A percentile compares a stretch with the other conserved stretches of the same genome.
Evolutionary conservation across 257 asterid species (phyloP).

Genomic region (Solanum phureja): DNA sequence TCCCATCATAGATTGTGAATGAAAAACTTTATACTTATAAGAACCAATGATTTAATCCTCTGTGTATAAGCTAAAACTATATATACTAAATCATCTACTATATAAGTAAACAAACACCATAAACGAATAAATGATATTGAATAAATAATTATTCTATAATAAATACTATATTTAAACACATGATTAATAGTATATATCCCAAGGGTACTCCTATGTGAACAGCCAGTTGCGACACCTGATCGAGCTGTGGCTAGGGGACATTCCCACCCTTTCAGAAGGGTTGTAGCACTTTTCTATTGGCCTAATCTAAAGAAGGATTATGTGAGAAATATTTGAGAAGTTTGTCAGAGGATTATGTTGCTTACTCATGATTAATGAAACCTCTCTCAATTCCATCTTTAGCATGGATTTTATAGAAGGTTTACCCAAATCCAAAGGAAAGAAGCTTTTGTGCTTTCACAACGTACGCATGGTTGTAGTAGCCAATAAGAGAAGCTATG

Average conservation of each 20-base stretch:
- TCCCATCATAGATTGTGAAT: too few relatives aligned
- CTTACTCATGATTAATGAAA: not conserved
- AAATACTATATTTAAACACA: too few relatives aligned
- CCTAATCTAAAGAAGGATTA: not conserved
- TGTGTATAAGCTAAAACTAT: too few relatives aligned
- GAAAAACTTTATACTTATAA: too few relatives aligned
- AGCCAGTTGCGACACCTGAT: not conserved
- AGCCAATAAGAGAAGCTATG: not conserved
- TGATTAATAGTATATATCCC: too few relatives aligned
- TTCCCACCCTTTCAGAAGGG: not conserved
- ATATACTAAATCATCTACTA: too few relatives aligned
- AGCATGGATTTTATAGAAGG: not conserved
- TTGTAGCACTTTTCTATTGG: not conserved
- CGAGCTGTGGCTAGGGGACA: not conserved
- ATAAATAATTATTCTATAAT: too few relatives aligned
- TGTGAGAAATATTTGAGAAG: not conserved
- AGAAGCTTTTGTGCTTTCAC: too few relatives aligned
- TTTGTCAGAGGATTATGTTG: not conserved
- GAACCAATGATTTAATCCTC: too few relatives aligned
- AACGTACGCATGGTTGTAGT: not conserved
- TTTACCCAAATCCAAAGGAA: not conserved
- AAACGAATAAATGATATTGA: too few relatives aligned
- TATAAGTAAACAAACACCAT: too few relatives aligned
- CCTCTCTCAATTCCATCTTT: not conserved
- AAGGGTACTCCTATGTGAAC: not conserved